These are phyloP conservation scores for Coemansia sp. DNA, from an alignment of 192 early-diverging fungal species.

Conservation along the genomic window DNA sequence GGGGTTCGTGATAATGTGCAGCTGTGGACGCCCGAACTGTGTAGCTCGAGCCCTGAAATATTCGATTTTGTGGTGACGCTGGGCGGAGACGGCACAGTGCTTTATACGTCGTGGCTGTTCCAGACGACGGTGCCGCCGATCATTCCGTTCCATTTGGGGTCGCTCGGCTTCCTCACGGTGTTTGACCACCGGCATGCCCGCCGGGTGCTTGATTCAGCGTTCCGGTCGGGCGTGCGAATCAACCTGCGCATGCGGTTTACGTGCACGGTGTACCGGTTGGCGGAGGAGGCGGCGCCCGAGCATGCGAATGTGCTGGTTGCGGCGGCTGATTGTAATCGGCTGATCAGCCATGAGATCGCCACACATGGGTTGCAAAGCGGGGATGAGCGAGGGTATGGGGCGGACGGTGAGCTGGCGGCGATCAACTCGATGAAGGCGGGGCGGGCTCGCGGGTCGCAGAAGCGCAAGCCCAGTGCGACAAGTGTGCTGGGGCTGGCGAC, in stretches of 20 bases:
- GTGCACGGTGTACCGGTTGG: slow-evolving; percentile 82
- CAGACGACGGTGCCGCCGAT: slow-evolving; percentile 86
- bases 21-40: slow-evolving; percentile 79
- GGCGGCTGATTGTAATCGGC: slow-evolving; percentile 46
- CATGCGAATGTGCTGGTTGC: slow-evolving; percentile 47
- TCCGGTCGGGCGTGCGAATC: slow-evolving; percentile 70
- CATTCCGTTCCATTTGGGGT: slow-evolving; percentile 91
- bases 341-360: slow-evolving; percentile 44
- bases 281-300: slow-evolving; percentile 35
- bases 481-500: neutral
- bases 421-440: slow-evolving; percentile 51
- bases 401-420: slow-evolving; percentile 32
- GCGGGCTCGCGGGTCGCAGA: neutral
- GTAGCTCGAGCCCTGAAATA: slow-evolving; percentile 61
- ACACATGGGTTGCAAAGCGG: slow-evolving; percentile 45
- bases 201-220: slow-evolving; percentile 61
- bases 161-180: slow-evolving; percentile 92
- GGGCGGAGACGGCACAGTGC: slow-evolving; percentile 95
- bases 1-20: slow-evolving; percentile 54
- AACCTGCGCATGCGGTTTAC: slow-evolving; percentile 88
- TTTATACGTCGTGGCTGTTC: slow-evolving; percentile 90
- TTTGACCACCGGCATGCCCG: slow-evolving; percentile 71
- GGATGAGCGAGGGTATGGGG: slow-evolving; percentile 25
- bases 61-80: slow-evolving; percentile 93
- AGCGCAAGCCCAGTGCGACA: neutral